A percentile compares a stretch with the other conserved stretches of the same genome.
Conservation (phyloP, 164 flowering plant species). For the Echeveria elegans region DNA sequence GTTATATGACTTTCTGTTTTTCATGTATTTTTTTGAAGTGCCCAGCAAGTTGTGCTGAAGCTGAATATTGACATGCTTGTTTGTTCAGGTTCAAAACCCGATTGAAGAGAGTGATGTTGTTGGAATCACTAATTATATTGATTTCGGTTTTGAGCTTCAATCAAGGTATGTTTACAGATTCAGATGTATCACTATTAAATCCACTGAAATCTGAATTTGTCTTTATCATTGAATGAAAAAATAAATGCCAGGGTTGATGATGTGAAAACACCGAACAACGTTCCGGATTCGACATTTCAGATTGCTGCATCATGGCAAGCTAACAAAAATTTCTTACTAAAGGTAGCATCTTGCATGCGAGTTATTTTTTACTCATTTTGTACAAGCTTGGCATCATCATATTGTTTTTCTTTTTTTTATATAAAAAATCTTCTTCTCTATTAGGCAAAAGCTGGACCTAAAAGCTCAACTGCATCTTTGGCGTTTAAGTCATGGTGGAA, state of each 20-base stretch:
- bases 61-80: neutral
- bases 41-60: neutral
- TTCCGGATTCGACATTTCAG: slow-evolving; percentile 65
- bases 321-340: slow-evolving; percentile 78
- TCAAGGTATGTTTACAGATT: slow-evolving; percentile 46
- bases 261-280: slow-evolving; percentile 27
- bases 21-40: neutral
- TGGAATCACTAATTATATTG: slow-evolving; percentile 92
- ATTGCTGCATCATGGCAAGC: slow-evolving; percentile 97
- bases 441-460: slow-evolving; percentile 84
- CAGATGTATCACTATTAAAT: neutral
- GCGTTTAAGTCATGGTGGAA: slow-evolving; percentile 99
- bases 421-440: slow-evolving; percentile 11
- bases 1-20: neutral
- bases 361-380: neutral
- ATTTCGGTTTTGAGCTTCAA: slow-evolving; percentile 82
- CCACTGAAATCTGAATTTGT: neutral
- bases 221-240: neutral
- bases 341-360: slow-evolving; percentile 38
- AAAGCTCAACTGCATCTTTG: slow-evolving; percentile 61
- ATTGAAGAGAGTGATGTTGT: slow-evolving; percentile 70
- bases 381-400: neutral
- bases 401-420: neutral
- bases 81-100: slow-evolving; percentile 80
- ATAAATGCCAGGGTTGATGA: slow-evolving; percentile 40